These are phyloP conservation scores for Yarrowia sp. DNA, from an alignment of 805 yeast species.

Conservation along the genomic window DNA sequence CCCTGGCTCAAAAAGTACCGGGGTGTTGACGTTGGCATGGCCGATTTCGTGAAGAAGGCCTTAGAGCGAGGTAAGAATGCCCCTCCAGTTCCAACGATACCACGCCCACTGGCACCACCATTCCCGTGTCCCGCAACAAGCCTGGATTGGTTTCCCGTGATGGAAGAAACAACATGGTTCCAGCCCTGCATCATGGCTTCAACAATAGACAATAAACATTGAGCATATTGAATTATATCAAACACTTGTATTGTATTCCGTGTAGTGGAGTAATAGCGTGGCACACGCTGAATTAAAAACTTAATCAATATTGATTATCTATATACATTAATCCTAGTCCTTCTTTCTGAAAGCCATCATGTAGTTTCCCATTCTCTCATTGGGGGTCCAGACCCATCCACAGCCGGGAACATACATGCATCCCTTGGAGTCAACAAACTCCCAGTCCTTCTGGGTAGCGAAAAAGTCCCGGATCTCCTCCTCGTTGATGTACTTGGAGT, in stretches of 20 bases:
- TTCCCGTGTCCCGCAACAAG: background rate
- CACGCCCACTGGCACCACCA: background rate
- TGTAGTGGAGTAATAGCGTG: no score
- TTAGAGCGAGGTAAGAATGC: conserved; percentile 1
- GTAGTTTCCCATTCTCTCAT: conserved; percentile 70
- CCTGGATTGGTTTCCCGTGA: background rate
- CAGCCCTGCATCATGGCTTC: conserved; percentile 17
- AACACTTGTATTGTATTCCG: background rate
- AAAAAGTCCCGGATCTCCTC: conserved; percentile 69
- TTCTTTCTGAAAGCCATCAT: conserved; percentile 74
- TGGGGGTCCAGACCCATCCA: conserved; percentile 70
- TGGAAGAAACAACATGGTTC: conserved; percentile 1
- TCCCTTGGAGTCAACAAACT: conserved; percentile 68
- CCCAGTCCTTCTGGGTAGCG: conserved; percentile 46
- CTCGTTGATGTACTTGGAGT: conserved; percentile 78
- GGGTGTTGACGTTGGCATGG: conserved; percentile 43
- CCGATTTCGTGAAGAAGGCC: conserved; percentile 37
- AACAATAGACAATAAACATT: conserved; percentile 20
- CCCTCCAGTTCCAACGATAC: background rate
- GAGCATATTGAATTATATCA: background rate
- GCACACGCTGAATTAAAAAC: no score
- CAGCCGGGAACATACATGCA: conserved; percentile 74
- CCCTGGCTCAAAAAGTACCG: conserved; percentile 72
- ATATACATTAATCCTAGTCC: conserved; percentile 26
- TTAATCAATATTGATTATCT: background rate